Base-by-base conservation (phyloP, 768 basidiomycete species). In the Punctularia strigosozonata region DNA sequence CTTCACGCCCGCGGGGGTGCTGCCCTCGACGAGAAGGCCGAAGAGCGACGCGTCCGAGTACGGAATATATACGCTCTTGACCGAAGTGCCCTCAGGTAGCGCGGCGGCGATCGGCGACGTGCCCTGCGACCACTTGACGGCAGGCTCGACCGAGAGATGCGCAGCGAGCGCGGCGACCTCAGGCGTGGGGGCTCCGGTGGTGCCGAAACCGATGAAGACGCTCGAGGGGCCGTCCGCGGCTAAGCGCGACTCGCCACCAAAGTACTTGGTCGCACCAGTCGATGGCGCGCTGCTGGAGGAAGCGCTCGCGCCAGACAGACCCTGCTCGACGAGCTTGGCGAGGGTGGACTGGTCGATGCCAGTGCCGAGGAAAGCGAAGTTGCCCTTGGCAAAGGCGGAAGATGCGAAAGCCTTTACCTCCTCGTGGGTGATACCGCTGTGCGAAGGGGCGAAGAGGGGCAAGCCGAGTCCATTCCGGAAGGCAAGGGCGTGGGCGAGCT, bases 381-480 rank as follows among this genome's bases (percentile, higher is more conserved):
- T 89, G 42, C 69, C 76, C 51, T 80, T 77, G 38, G 73, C 66
- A 61, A 92, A 91, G 18, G 77, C 77, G 39, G 73, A 59, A 22
- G 71, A 57, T 45, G 89, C 89, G 51, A 73, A 91, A 2, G 71
- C 61, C 54, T 80, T 77, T 51, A 94, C 71, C 47, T 88, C 81
- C 10, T 69, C 71, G 17, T 71, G 68, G 35, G 77, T 71, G 49
- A 86, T 59, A 47, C 69, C 61, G 43, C 63, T 63, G 53, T 85
- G 77, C 13, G 75, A 65, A n/a, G 80, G 65, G 15, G 90, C 82
- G 61, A 87, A 89, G 43, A 97, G 73, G 18, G 92, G 82, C 48
- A 83, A 72, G 50, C 94, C 94, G 50, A 98, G 89, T 13, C 94
- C 94, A 31, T 68, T 69, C 53, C 92, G 89, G 84, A 98, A 99